These are phyloP conservation scores for Coemansia reversa DNA, from an alignment of 192 early-diverging fungal species.

Conservation along the genomic window DNA sequence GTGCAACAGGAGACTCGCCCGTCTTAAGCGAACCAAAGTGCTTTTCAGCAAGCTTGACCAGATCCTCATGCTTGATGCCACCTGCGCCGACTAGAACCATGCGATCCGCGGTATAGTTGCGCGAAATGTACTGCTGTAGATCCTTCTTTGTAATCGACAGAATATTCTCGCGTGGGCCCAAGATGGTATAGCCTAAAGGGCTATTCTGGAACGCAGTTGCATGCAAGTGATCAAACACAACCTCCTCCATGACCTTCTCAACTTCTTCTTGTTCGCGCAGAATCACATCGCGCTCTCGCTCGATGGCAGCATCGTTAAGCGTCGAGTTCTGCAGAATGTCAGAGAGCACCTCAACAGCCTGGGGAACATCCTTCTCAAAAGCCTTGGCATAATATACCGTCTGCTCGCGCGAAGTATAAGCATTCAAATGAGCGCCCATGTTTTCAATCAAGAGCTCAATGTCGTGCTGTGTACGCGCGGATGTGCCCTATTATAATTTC, in stretches of 20 bases:
- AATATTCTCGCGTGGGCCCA: constrained; percentile 94
- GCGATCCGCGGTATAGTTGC: constrained; percentile 95
- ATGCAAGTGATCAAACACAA: constrained; percentile 98
- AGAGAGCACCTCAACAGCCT: constrained; percentile 90
- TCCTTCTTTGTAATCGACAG: constrained; percentile 83
- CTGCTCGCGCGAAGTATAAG: constrained; percentile 98
- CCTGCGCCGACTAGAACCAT: constrained; percentile 96
- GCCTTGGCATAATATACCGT: constrained; percentile 98
- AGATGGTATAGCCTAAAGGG: constrained; percentile 87
- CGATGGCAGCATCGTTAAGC: constrained; percentile 79
- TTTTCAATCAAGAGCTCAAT: constrained; percentile 96
- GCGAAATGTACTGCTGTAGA: constrained; percentile 82
- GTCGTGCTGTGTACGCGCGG: constrained; percentile 79
- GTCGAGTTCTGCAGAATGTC: constrained; percentile 95
- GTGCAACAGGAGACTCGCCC: constrained; percentile 55
- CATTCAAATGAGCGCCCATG: constrained; percentile 97
- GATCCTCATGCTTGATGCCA: constrained; percentile 88
- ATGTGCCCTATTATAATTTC: constrained; percentile 70
- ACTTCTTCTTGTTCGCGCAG: constrained; percentile 92
- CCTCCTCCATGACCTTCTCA: constrained; percentile 94
- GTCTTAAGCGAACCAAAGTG: constrained; percentile 83
- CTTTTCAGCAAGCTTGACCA: constrained; percentile 89
- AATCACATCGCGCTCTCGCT: constrained; percentile 97
- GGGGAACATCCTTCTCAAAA: constrained; percentile 79
- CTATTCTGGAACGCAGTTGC: constrained; percentile 90